Evolutionary conservation across 106 monocot genomes (phyloP), one percentile per base, ranked within the genome.

Genomic region (Amphibolis antarctica): DNA sequence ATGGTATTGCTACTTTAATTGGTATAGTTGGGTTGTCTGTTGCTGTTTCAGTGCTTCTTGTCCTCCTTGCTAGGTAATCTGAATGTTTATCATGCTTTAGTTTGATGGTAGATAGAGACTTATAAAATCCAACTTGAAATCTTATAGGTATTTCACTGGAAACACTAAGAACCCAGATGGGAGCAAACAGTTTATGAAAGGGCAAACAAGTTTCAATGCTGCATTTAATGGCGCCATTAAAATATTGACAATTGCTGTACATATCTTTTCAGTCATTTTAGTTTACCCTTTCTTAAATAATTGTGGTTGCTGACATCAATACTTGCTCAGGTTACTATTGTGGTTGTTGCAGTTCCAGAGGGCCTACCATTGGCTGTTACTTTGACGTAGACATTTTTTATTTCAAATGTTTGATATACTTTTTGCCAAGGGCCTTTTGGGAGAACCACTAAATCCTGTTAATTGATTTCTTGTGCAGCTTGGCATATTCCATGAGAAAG

Each of bases 401-500:
- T 53, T 44, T 64, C 17, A 5, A 3, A 60, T n/a, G 11, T 19
- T n/a, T 60, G 15, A 19, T 47, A 29, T 2, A 18, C 21, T 53
- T 59, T 64, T 46, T 4, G 55, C 44, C 19, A 54, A 9, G 14
- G 24, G 9, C 14, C 14, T 26, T 60, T 28, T n/a, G n/a, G n/a
- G n/a, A n/a, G n/a, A n/a, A n/a, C n/a, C n/a, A n/a, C n/a, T n/a
- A n/a, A n/a, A n/a, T n/a, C n/a, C n/a, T n/a, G n/a, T n/a, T 63
- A 3, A 6, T 18, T 69, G 28, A 28, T 26, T 17, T 44, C 12
- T 59, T 26, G 23, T 67, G 14, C 67, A 89, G 89, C 21, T 80
- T 93, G 53, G 93, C 93, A 56, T 93, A 88, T 49, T 93, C 93
- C 9, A 93, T 93, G 93, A 75, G 82, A 49, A 93, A 88, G 65